Evolutionary conservation across 2,329 filamentous ascomycete species (phyloP).

Genomic region (Aspergillus versicolor): DNA sequence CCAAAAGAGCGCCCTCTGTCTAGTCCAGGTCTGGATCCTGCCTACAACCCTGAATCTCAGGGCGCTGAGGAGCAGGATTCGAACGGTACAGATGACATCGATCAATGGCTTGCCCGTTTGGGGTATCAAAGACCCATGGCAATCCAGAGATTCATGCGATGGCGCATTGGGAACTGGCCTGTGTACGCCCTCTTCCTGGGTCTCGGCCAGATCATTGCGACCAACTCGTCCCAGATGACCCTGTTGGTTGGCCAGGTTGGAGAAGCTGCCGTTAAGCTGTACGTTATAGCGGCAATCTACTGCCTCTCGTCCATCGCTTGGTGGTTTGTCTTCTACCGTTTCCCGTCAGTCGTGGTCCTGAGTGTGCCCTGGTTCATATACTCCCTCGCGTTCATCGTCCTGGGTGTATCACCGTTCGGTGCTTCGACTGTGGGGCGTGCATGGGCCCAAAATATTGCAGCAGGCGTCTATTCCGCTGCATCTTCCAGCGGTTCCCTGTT

Average conservation of each 20-base stretch:
- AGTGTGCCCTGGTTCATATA: slow-evolving; percentile 64
- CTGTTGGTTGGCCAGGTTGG: slow-evolving; percentile 64
- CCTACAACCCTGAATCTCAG: too few relatives aligned
- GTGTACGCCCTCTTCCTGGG: slow-evolving; percentile 63
- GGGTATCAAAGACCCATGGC: slow-evolving; percentile 26
- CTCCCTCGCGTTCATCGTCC: slow-evolving; percentile 60
- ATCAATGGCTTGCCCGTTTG: slow-evolving; percentile 40
- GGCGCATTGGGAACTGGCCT: slow-evolving; percentile 63
- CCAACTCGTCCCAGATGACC: slow-evolving; percentile 68
- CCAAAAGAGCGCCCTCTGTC: slow-evolving; percentile 18
- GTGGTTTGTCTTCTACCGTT: slow-evolving; percentile 62
- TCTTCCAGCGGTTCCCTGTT: slow-evolving; percentile 64
- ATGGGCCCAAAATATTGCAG: slow-evolving; percentile 55
- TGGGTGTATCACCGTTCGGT: slow-evolving; percentile 60
- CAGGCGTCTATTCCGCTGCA: slow-evolving; percentile 61
- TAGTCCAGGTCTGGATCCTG: too few relatives aligned
- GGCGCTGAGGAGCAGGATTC: too few relatives aligned
- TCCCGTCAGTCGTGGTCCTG: slow-evolving; percentile 58
- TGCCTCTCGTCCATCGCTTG: slow-evolving; percentile 58
- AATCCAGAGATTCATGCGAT: slow-evolving; percentile 52
- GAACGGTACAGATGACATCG: slow-evolving; percentile 26
- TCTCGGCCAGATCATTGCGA: slow-evolving; percentile 62
- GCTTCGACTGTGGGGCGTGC: slow-evolving; percentile 48
- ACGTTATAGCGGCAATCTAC: slow-evolving; percentile 61
- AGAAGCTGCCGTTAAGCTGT: slow-evolving; percentile 59